Conservation (phyloP, 805 yeast species). For the Barnettozyma sucrosica region DNA sequence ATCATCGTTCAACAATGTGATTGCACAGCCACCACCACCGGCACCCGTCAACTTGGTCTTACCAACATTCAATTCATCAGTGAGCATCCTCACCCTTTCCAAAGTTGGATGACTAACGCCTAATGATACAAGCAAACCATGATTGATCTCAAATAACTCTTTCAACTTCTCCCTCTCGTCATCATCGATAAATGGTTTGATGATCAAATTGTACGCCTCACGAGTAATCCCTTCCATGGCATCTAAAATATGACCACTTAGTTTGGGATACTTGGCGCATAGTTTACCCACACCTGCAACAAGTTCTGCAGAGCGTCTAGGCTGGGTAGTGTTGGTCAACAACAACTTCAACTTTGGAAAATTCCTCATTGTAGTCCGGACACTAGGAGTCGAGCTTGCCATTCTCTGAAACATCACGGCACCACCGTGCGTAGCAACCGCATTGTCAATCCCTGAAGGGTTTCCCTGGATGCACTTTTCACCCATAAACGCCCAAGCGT, state of each 20-base stretch:
- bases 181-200: conserved; percentile 41
- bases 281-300: conserved; percentile 70
- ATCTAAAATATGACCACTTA: conserved; percentile 54
- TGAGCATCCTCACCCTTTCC: conserved; percentile 63
- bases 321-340: conserved; percentile 80
- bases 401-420: conserved; percentile 82
- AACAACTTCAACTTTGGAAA: conserved; percentile 72
- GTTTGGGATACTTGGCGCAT: conserved; percentile 45
- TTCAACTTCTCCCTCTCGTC: conserved; percentile 39
- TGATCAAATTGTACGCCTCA: conserved; percentile 65
- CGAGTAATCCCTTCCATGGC: conserved; percentile 71
- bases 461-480: conserved; percentile 95
- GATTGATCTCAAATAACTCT: conserved; percentile 73
- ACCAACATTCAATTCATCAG: conserved; percentile 64
- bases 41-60: conserved; percentile 96
- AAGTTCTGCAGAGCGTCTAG: conserved; percentile 78
- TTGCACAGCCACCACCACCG: conserved; percentile 99
- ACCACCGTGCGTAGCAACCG: conserved; percentile 94
- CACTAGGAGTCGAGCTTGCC: conserved; percentile 48
- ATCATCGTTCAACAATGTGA: conserved; percentile 57
- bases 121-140: conserved; percentile 75
- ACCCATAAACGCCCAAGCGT: conserved; percentile 86
- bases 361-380: conserved; percentile 60
- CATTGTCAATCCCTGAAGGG: conserved; percentile 95
- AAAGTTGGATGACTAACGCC: conserved; percentile 94